phyloP scores from a whole-genome alignment of 2,329 filamentous ascomycete genomes.

The Exserohilum rostratum region DNA sequence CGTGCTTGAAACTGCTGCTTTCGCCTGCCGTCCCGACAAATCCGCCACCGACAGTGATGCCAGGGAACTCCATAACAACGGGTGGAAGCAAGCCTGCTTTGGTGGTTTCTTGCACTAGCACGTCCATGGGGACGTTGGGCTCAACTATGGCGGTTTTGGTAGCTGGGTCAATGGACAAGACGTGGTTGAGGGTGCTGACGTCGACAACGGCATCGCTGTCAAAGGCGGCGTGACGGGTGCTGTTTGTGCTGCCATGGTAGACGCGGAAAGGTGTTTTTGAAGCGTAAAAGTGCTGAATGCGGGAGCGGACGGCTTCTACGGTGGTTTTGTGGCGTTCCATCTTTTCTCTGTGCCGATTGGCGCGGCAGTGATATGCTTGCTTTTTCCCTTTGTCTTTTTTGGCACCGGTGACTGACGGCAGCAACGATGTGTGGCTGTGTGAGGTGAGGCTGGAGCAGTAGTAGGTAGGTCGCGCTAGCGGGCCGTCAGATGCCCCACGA shows the following conservation, averaged over 20 bases:
- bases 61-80: constrained; percentile 75
- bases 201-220: constrained; percentile 59
- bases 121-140: constrained; percentile 73
- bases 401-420: background rate
- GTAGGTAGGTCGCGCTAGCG: constrained; percentile 7
- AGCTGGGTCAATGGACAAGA: constrained; percentile 64
- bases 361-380: background rate
- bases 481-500: constrained; percentile 1
- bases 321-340: constrained; percentile 34
- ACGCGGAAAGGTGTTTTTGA: constrained; percentile 49
- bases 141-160: constrained; percentile 66
- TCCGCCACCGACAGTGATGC: constrained; percentile 71
- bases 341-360: background rate
- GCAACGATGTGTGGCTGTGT: constrained; percentile 7
- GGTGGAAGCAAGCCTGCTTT: constrained; percentile 63
- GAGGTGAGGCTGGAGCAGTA: constrained; percentile 12
- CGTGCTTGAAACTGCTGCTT: constrained; percentile 69
- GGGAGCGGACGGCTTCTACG: constrained; percentile 30
- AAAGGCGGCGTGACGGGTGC: constrained; percentile 63
- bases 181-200: constrained; percentile 66
- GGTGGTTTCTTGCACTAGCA: constrained; percentile 63
- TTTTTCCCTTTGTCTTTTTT: background rate
- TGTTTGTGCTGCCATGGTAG: constrained; percentile 78
- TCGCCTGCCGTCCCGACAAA: constrained; percentile 72
- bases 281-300: constrained; percentile 34